These are phyloP conservation scores for Pseudopithomyces maydicus DNA, from an alignment of 2,329 filamentous ascomycete genomes.

Conservation along the genomic window DNA sequence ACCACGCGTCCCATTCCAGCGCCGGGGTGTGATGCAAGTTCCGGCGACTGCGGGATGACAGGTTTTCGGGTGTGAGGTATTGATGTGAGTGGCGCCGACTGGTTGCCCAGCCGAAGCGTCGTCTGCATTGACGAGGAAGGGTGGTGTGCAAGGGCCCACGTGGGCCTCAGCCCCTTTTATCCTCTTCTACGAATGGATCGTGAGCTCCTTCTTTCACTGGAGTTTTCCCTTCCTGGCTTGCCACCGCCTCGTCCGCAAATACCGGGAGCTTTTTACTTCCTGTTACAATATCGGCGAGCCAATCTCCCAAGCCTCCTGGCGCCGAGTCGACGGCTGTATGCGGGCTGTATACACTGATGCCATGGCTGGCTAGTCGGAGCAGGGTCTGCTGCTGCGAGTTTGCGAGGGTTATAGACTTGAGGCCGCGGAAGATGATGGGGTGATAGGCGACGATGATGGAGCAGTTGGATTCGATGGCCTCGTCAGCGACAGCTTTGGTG, in stretches of 20 bases:
- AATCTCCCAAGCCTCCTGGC: conserved; percentile 84
- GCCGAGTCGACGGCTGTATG: conserved; percentile 94
- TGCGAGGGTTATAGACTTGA: conserved; percentile 84
- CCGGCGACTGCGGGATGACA: conserved; percentile 55
- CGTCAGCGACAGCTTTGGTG: conserved; percentile 84
- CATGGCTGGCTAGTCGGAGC: conserved; percentile 78
- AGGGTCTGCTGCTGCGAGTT: conserved; percentile 88
- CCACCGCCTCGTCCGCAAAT: conserved; percentile 6
- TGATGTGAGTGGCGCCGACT: conserved; percentile 16
- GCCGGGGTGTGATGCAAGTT: conserved; percentile 48
- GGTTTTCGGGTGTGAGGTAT: conserved; percentile 57
- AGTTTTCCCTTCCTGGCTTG: conserved; percentile 1
- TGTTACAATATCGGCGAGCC: conserved; percentile 86
- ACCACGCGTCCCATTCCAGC: conserved; percentile 68
- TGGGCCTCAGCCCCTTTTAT: conserved; percentile 46
- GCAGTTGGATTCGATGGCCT: conserved; percentile 78
- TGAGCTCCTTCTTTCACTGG: conserved; percentile 24
- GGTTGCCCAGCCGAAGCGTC: conserved; percentile 40
- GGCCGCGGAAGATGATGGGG: conserved; percentile 91
- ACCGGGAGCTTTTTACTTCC: conserved; percentile 50
- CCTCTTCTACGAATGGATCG: conserved; percentile 43
- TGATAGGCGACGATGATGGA: conserved; percentile 91
- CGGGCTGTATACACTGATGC: conserved; percentile 93
- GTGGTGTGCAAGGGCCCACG: conserved; percentile 54
- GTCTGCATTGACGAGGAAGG: conserved; percentile 49